Evolutionary conservation across 164 flowering plant genomes (phyloP).

Genomic region (Buxus sempervirens): DNA sequence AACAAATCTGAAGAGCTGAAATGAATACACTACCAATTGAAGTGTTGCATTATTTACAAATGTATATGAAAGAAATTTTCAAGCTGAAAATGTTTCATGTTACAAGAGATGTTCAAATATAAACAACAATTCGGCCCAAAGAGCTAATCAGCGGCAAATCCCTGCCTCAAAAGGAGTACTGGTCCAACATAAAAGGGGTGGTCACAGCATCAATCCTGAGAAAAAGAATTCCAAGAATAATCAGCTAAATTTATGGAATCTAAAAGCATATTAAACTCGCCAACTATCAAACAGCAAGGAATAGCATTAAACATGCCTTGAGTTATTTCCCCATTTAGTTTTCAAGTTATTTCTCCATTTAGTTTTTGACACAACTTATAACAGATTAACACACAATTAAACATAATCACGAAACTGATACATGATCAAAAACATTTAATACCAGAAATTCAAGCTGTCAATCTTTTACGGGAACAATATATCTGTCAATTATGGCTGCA

Average conservation of each 20-base stretch:
- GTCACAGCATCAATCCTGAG: slow-evolving; percentile 24
- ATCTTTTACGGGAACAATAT: no score
- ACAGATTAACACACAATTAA: no score
- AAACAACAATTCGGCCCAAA: slow-evolving; percentile 17
- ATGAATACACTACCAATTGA: slow-evolving; percentile 21
- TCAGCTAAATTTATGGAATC: background rate
- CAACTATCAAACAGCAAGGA: background rate
- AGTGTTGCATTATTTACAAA: slow-evolving; percentile 31
- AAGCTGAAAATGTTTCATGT: slow-evolving; percentile 32
- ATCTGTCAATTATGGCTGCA: no score
- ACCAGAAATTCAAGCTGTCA: no score
- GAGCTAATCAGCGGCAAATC: slow-evolving; percentile 17
- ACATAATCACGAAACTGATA: background rate
- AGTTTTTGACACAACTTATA: no score
- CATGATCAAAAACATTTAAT: background rate
- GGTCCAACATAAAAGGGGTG: slow-evolving; percentile 12
- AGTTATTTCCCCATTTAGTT: background rate
- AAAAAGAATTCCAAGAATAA: slow-evolving; percentile 4
- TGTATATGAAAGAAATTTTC: slow-evolving; percentile 28
- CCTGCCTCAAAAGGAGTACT: slow-evolving; percentile 17
- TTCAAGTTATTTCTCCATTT: no score
- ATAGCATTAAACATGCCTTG: background rate
- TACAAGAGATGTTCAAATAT: slow-evolving; percentile 36
- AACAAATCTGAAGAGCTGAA: slow-evolving; percentile 18
- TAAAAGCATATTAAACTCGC: background rate